These are phyloP conservation scores for Apiospora arundinis DNA, from an alignment of 2,329 filamentous ascomycete genomes.

Conservation along the genomic window DNA sequence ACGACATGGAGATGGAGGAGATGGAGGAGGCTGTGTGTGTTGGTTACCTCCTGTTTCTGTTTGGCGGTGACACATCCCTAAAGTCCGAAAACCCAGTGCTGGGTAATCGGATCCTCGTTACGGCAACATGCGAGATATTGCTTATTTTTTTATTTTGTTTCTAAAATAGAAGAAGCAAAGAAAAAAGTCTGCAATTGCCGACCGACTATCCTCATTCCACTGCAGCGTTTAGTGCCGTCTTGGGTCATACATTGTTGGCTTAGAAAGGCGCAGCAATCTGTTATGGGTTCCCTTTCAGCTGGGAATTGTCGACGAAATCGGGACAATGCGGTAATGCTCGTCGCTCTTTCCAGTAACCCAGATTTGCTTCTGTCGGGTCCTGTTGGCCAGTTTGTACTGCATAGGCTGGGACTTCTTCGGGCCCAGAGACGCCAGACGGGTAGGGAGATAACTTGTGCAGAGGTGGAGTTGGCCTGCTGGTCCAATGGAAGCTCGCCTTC, in stretches of 20 bases:
- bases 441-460: constrained; percentile 1
- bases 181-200: constrained; percentile 3
- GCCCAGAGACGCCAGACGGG: background rate
- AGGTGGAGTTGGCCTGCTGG: background rate
- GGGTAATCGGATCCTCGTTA: background rate
- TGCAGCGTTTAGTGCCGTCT: background rate
- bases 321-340: background rate
- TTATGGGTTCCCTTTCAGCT: constrained; percentile 3
- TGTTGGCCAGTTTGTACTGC: background rate
- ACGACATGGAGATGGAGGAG: background rate
- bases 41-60: constrained; percentile 2
- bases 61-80: background rate
- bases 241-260: background rate
- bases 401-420: constrained; percentile 6
- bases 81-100: background rate
- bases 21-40: constrained; percentile 7
- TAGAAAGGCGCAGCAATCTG: constrained; percentile 11
- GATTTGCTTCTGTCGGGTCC: background rate
- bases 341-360: background rate
- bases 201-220: background rate
- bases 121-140: background rate
- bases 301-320: background rate
- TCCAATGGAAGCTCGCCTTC: background rate
- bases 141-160: background rate
- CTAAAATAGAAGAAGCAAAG: background rate